A percentile compares a stretch with the other conserved stretches of the same genome.
These are phyloP conservation scores for Chaetomium cochliodes DNA, from an alignment of 495 filamentous ascomycete species.

Conservation along the genomic window DNA sequence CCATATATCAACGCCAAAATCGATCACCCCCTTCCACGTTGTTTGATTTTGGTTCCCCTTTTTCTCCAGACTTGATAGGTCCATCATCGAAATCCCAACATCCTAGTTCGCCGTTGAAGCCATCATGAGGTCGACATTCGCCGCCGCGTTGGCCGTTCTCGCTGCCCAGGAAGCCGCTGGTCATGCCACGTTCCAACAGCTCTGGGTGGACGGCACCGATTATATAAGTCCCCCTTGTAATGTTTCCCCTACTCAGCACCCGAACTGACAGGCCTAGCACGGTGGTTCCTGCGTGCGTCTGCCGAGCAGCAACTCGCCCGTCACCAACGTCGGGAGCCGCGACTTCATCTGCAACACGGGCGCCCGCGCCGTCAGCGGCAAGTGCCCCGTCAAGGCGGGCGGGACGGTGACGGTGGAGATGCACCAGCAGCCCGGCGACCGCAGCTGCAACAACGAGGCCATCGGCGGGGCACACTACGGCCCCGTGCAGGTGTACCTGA, in stretches of 20 bases:
- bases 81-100: neutral
- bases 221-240: constrained; percentile 41
- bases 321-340: constrained; percentile 43
- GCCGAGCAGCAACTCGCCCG: constrained; percentile 46
- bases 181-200: constrained; percentile 53
- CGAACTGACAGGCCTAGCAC: constrained; percentile 31
- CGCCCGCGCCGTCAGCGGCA: constrained; percentile 37
- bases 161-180: constrained; percentile 40
- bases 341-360: constrained; percentile 47
- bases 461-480: constrained; percentile 51
- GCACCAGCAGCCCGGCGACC: constrained; percentile 47
- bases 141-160: constrained; percentile 33
- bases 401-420: constrained; percentile 52
- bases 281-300: constrained; percentile 43
- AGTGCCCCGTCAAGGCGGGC: constrained; percentile 50
- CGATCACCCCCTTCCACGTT: neutral
- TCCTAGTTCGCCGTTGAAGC: neutral
- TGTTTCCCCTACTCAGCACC: neutral
- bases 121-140: constrained; percentile 44
- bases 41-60: neutral
- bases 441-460: constrained; percentile 45
- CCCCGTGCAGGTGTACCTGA: constrained; percentile 55
- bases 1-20: neutral
- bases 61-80: no score
- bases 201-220: constrained; percentile 53